Base-by-base conservation (phyloP, 352 stramenopile genomes). In the Lagenidium sp. region DNA sequence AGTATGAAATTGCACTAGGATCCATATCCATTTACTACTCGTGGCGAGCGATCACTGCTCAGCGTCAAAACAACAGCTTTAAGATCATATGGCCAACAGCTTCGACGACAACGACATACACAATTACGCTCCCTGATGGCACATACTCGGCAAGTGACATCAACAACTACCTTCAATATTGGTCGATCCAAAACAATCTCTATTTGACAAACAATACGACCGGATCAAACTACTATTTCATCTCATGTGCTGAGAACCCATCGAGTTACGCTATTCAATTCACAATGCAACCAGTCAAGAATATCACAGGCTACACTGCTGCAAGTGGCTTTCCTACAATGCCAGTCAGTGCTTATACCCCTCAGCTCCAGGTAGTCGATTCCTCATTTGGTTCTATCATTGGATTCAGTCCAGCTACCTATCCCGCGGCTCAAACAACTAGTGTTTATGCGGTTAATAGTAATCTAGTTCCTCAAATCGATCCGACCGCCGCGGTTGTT, bases 11-110 rank as follows among this genome's bases (percentile, higher is more conserved):
- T 31, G 44, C 44, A 23, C 35, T 51, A 24, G 44, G 44, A 30
- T 51, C 44, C 16, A 44, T 51, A 37, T 43, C 32, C 36, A 51
- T 51, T 13, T 51, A 44, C 35, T 51, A 51, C 25, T 51, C 44
- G 18, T 51, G 44, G 44, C 44, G 24, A 38, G 44, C 44, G 31
- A 51, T 51, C 19, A 51, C 24, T 30, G 21, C 44, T 32, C 44
- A 51, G 44, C 34, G 36, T 43, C 36, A 51, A 41, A 49, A 51
- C 21, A 32, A 32, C 23, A 32, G 23, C 15, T 52, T 60, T 30
- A 51, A 55, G 15, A 48, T 60, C 15, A 60, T 60, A 24, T 60
- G 52, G 52, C 52, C 52, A 32, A 60, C 52, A 31, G 40, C 35
- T 37, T 44, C 52, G 0, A 55, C 36, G 4, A 60, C 52, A 11